phyloP scores from a whole-genome alignment of 768 basidiomycete species.

The Suillus sp. region DNA sequence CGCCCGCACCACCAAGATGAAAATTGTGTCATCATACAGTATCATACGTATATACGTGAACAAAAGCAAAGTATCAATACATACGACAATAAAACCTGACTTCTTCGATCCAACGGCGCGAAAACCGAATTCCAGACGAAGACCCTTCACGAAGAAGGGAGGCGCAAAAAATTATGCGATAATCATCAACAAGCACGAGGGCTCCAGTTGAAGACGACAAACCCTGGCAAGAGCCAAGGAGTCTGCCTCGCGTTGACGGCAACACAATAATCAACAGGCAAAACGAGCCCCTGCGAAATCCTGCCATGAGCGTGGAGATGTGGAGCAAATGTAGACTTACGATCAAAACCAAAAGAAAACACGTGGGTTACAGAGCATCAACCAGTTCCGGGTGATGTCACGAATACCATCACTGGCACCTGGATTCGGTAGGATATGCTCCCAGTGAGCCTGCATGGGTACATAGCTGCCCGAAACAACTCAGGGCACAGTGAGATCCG shows the following conservation, averaged over 20 bases:
- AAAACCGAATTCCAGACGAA: not conserved
- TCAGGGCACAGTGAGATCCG: not conserved
- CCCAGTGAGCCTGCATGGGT: not conserved
- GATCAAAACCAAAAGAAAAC: not conserved
- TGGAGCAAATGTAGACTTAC: not conserved
- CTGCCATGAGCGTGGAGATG: not conserved
- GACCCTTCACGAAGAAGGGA: constrained; percentile 38
- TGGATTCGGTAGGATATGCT: not conserved
- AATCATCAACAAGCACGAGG: constrained; percentile 7
- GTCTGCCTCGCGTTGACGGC: not conserved
- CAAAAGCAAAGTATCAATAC: not conserved
- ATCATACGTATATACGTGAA: not conserved
- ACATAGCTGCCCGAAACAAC: not conserved
- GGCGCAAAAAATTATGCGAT: constrained; percentile 38
- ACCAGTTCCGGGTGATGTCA: not conserved
- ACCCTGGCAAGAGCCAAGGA: not conserved
- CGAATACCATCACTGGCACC: not conserved
- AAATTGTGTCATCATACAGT: not conserved
- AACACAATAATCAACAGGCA: not conserved
- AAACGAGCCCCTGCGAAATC: not conserved
- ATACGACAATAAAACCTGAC: not conserved
- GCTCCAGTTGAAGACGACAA: constrained; percentile 8
- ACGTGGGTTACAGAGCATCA: not conserved
- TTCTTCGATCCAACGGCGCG: not conserved
- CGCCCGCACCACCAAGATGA: not conserved